Base-by-base conservation (phyloP, 164 flowering plant genomes). In the Buxus sempervirens region DNA sequence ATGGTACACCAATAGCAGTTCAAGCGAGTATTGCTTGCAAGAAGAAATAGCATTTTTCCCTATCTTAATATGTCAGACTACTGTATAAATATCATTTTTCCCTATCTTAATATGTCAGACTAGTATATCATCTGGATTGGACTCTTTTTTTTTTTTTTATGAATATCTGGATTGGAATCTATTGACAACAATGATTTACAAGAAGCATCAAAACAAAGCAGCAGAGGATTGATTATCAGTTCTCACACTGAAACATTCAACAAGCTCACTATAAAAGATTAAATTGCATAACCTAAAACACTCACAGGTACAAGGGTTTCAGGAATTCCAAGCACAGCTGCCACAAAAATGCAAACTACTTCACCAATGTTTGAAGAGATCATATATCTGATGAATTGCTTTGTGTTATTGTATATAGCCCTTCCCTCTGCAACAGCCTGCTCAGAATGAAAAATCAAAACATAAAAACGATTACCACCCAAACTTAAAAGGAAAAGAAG, bases 351-450 rank as follows among this genome's bases (percentile, higher is more conserved):
- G 65, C 99, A 95, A 77, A 92, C 99, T 56, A 95, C 99, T 86
- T 95, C 99, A 65, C 99, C 99, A 79, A 95, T 95, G 75, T 95
- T 95, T 66, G 99, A 95, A 67, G 99, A 95, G 71, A 95, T 95
- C 99, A 95, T 95, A 80, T 95, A 95, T 89, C 99, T 85, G 71
- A 95, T 95, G 77, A 95, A 95, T 77, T 95, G 99, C 83, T 92
- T 95, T 54, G 98, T 95, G 79, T 95, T 95, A 73, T 89, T 95
- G 75, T 95, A 95, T 75, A 95, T 95, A 58, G 99, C 99, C 81
- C 99, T 86, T 72, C 99, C 99, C 77, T 95, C 99, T 65, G 97
- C 99, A 81, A 95, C 91, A 76, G 99, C 99, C 99, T 95, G 89
- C 67, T 62, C 57, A 72, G 53, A 64, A 56, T 63, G 19, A 75